These are phyloP conservation scores for Stagonosporopsis chrysanthemi DNA, from an alignment of 2,329 filamentous ascomycete species.

Conservation along the genomic window DNA sequence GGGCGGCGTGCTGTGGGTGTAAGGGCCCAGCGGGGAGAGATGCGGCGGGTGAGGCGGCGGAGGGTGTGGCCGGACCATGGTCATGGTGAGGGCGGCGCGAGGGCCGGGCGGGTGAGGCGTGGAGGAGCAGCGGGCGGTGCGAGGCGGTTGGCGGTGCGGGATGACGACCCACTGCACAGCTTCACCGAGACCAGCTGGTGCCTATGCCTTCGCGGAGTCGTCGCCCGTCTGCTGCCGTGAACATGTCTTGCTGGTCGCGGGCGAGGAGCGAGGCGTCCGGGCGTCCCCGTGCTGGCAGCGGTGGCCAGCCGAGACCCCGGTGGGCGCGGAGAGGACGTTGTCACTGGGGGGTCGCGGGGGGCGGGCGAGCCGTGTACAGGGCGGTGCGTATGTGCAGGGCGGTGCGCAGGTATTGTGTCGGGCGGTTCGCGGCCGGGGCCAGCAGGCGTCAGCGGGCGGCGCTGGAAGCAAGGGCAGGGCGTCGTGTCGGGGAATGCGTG, in stretches of 20 bases:
- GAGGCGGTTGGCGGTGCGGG: constrained; percentile 4
- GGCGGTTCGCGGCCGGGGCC: constrained; percentile 1
- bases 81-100: constrained; percentile 39
- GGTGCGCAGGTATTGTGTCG: background rate
- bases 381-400: constrained; percentile 5
- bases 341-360: no score
- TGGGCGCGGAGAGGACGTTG: background rate
- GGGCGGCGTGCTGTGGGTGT: constrained; percentile 30
- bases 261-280: constrained; percentile 23
- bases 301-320: constrained; percentile 43
- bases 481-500: constrained; percentile 13
- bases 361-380: no score
- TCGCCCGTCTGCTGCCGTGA: constrained; percentile 47
- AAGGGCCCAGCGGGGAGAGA: constrained; percentile 34
- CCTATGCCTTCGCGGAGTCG: constrained; percentile 54
- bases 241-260: constrained; percentile 45
- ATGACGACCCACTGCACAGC: constrained; percentile 32
- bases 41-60: constrained; percentile 44
- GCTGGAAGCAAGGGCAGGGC: constrained; percentile 8
- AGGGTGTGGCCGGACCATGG: constrained; percentile 49
- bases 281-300: constrained; percentile 30
- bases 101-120: background rate
- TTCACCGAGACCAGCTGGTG: constrained; percentile 51
- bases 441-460: constrained; percentile 18
- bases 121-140: background rate